Conservation (phyloP, 495 filamentous ascomycete genomes). For the Aspergillus leporis region DNA sequence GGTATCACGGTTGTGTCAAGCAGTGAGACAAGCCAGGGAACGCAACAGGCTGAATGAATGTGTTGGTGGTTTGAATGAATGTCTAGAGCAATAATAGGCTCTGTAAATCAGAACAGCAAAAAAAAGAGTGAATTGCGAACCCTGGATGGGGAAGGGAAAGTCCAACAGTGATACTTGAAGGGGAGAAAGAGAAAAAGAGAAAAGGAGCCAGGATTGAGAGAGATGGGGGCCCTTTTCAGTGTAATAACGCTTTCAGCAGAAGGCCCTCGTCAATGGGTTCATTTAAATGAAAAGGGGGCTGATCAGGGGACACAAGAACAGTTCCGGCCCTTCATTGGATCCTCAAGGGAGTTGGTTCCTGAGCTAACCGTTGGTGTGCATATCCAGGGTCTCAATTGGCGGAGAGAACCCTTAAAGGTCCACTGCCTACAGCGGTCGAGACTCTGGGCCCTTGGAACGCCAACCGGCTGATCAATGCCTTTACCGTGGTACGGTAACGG, state of each 20-base stretch:
- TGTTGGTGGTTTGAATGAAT: slow-evolving; percentile 21
- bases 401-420: not conserved
- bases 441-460: slow-evolving; percentile 6
- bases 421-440: slow-evolving; percentile 14
- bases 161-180: slow-evolving; percentile 14
- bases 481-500: slow-evolving; percentile 5
- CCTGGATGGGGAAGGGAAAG: slow-evolving; percentile 29
- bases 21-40: slow-evolving; percentile 4
- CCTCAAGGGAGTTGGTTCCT: slow-evolving; percentile 14
- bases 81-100: slow-evolving; percentile 32
- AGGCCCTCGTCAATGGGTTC: slow-evolving; percentile 7
- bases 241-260: slow-evolving; percentile 12
- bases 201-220: slow-evolving; percentile 18
- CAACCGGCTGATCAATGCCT: slow-evolving; percentile 3
- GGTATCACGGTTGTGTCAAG: slow-evolving; percentile 2
- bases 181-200: slow-evolving; percentile 17
- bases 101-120: slow-evolving; percentile 8
- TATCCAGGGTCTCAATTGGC: slow-evolving; percentile 13
- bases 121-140: slow-evolving; percentile 9
- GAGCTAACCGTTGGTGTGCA: slow-evolving; percentile 6
- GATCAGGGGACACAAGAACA: slow-evolving; percentile 13
- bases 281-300: slow-evolving; percentile 24
- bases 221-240: not conserved
- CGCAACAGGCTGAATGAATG: slow-evolving; percentile 9
- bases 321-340: slow-evolving; percentile 6